Percentiles rank a stretch among this genome's conserved stretches.
Evolutionary conservation across 2,329 filamentous ascomycete species (phyloP).

Genomic region (Paecilomyces niveus): DNA sequence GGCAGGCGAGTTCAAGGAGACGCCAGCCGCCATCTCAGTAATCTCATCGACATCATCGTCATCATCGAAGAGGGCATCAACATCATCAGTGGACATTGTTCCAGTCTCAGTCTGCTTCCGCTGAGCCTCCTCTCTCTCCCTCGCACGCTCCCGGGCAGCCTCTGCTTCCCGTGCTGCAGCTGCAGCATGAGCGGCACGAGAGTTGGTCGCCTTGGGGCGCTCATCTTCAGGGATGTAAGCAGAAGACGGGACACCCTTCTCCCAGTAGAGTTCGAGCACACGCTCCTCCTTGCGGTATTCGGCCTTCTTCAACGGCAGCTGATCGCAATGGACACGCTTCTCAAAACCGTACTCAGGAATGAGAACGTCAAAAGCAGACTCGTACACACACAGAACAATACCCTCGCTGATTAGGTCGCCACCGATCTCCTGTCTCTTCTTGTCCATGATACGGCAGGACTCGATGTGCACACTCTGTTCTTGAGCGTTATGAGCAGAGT

Average conservation of each 20-base stretch:
- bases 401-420: constrained; percentile 92
- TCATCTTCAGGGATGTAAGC: constrained; percentile 96
- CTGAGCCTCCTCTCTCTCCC: constrained; percentile 83
- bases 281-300: constrained; percentile 96
- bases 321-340: constrained; percentile 98
- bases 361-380: constrained; percentile 95
- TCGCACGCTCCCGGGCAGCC: constrained; percentile 70
- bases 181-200: constrained; percentile 66
- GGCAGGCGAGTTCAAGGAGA: constrained; percentile 62
- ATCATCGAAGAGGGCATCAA: constrained; percentile 92
- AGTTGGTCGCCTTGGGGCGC: constrained; percentile 74
- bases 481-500: constrained; percentile 93
- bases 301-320: constrained; percentile 95
- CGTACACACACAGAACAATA: constrained; percentile 94
- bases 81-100: constrained; percentile 86
- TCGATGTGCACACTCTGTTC: constrained; percentile 99
- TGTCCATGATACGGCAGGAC: constrained; percentile 92
- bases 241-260: constrained; percentile 96
- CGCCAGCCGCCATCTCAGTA: constrained; percentile 85
- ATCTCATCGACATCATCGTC: constrained; percentile 81
- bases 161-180: constrained; percentile 75
- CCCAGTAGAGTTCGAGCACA: constrained; percentile 95
- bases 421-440: constrained; percentile 74
- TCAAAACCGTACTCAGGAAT: constrained; percentile 98
- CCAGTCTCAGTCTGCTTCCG: constrained; percentile 92